Conservation (phyloP, 2,329 filamentous ascomycete species). For the Akanthomyces uredinophilus region DNA sequence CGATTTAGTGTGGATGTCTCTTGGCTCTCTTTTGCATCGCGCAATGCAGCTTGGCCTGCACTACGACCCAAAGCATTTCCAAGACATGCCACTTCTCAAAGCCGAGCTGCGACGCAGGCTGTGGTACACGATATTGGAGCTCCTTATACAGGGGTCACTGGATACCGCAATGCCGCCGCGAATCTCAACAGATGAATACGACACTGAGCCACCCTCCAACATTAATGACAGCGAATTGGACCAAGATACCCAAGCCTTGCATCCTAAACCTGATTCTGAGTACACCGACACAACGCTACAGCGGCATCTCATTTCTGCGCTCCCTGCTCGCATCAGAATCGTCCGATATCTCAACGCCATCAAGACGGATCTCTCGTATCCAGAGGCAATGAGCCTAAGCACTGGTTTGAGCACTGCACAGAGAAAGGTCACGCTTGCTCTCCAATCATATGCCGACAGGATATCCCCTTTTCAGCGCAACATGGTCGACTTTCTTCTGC, state of each 20-base stretch:
- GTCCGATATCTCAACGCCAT: neutral
- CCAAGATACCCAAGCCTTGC: constrained; percentile 4
- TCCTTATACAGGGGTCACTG: constrained; percentile 33
- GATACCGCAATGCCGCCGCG: constrained; percentile 35
- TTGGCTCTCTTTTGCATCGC: constrained; percentile 35
- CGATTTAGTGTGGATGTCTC: constrained; percentile 37
- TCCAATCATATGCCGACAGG: neutral
- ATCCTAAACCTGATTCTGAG: neutral
- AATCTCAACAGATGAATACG: constrained; percentile 36
- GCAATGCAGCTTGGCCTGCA: constrained; percentile 43
- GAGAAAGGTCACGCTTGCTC: neutral
- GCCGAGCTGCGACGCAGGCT: constrained; percentile 36
- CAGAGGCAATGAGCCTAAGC: constrained; percentile 3
- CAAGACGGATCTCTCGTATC: constrained; percentile 4
- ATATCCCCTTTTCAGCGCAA: constrained; percentile 40
- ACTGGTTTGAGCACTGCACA: neutral
- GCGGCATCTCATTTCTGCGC: neutral
- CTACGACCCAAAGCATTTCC: constrained; percentile 36
- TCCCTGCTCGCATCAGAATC: constrained; percentile 4
- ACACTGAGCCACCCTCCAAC: constrained; percentile 34
- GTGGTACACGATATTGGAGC: constrained; percentile 40
- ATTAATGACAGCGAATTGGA: constrained; percentile 27
- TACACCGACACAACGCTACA: constrained; percentile 5
- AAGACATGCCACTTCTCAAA: constrained; percentile 29
- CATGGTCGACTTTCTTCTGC: constrained; percentile 45